Percentiles rank a stretch among this genome's conserved stretches.
Conservation (phyloP, 2,329 filamentous ascomycete species). For the Metarhizium humberi region DNA sequence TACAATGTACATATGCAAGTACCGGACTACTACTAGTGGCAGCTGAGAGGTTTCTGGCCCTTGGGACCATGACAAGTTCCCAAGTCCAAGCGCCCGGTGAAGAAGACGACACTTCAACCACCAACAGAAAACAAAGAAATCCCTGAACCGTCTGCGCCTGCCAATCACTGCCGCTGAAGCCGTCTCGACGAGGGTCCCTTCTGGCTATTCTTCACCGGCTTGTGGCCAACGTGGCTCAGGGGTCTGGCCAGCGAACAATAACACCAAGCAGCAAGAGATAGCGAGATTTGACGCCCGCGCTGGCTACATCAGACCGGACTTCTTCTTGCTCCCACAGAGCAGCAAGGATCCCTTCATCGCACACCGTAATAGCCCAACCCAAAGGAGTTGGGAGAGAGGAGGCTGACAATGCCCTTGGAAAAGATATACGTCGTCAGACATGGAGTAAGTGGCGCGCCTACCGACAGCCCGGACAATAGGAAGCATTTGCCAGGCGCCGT, state of each 20-base stretch:
- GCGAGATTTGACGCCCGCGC: not conserved
- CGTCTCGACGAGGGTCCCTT: not conserved
- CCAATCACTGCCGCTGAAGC: not conserved
- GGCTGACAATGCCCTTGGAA: slow-evolving; percentile 49
- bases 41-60: too few relatives aligned
- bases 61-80: not conserved
- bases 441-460: slow-evolving; percentile 46
- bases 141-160: not conserved
- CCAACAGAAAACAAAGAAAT: not conserved
- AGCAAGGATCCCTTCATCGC: not conserved
- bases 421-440: slow-evolving; percentile 68
- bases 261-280: not conserved
- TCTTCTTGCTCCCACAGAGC: not conserved
- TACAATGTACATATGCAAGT: not conserved
- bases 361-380: not conserved
- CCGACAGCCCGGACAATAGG: slow-evolving; percentile 5
- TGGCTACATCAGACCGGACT: too few relatives aligned
- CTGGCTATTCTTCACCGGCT: not conserved
- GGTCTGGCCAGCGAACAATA: not conserved
- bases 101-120: slow-evolving; percentile 3
- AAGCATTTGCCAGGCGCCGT: slow-evolving; percentile 5
- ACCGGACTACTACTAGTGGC: too few relatives aligned
- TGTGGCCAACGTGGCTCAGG: not conserved
- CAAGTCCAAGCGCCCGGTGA: not conserved
- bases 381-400: not conserved